These are phyloP conservation scores for Salix viminalis DNA, from an alignment of 345 rosid genomes.

Conservation along the genomic window DNA sequence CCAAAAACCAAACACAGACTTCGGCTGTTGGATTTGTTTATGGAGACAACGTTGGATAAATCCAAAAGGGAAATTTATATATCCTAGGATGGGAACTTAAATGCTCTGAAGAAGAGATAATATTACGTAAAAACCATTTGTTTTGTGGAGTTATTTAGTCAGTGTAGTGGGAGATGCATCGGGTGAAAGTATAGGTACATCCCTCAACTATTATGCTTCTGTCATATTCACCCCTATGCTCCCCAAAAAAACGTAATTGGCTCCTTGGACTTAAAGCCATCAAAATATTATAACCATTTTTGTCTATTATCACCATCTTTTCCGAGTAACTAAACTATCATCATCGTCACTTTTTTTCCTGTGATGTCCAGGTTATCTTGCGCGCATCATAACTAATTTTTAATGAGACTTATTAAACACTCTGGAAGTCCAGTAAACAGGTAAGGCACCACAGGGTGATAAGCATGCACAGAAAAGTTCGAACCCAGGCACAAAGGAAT, in stretches of 20 bases:
- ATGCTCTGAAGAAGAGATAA: neutral
- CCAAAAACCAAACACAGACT: neutral
- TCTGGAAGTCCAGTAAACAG: fast-evolving
- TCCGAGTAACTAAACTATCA: too few species aligned
- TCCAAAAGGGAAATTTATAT: neutral
- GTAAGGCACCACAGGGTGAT: too few species aligned
- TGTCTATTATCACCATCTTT: too few species aligned
- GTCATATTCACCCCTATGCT: neutral
- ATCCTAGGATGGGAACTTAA: neutral
- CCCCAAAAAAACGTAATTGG: neutral
- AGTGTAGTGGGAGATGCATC: too few species aligned
- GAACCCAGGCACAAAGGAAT: too few species aligned
- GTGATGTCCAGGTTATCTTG: fast-evolving
- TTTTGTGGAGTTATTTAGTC: neutral
- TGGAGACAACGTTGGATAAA: neutral
- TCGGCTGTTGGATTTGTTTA: neutral
- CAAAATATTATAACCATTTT: too few species aligned
- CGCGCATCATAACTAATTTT: fast-evolving
- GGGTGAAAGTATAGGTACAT: neutral
- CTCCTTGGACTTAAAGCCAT: neutral
- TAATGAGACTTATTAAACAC: fast-evolving
- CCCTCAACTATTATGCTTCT: neutral
- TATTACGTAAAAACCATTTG: neutral
- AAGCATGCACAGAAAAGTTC: fast-evolving
- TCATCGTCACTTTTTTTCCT: too few species aligned